phyloP scores from a whole-genome alignment of 2,329 filamentous ascomycete genomes.

The Colletotrichum costaricense region DNA sequence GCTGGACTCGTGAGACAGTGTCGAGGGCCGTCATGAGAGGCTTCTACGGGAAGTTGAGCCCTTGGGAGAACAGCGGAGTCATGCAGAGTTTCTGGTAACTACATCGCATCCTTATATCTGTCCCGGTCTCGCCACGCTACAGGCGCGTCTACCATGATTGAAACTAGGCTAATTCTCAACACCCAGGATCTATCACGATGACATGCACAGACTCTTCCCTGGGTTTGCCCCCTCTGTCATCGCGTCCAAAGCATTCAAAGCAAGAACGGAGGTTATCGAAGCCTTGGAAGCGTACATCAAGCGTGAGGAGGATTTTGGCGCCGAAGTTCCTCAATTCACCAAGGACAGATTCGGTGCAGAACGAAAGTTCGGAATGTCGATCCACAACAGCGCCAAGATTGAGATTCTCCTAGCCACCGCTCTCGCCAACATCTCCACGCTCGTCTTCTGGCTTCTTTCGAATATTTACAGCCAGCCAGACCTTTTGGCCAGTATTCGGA shows the following conservation, averaged over 20 bases:
- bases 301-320: constrained; percentile 38
- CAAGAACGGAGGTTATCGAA: constrained; percentile 39
- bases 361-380: constrained; percentile 43
- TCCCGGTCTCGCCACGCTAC: too few species aligned
- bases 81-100: constrained; percentile 46
- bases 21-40: constrained; percentile 50
- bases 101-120: neutral
- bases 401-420: constrained; percentile 45
- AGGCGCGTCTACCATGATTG: neutral
- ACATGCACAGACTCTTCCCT: constrained; percentile 41
- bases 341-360: constrained; percentile 41
- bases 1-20: constrained; percentile 50
- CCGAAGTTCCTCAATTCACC: constrained; percentile 41
- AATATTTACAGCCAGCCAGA: constrained; percentile 43
- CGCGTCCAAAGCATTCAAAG: constrained; percentile 44
- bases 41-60: constrained; percentile 56
- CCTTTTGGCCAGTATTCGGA: constrained; percentile 40
- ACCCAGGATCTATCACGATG: constrained; percentile 41
- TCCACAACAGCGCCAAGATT: constrained; percentile 41
- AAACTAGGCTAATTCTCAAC: constrained; percentile 8
- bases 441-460: constrained; percentile 48
- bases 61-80: constrained; percentile 47
- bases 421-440: constrained; percentile 48
- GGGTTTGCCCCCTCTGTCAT: constrained; percentile 44
- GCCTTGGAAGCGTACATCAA: constrained; percentile 44